Percentiles rank a stretch among this genome's conserved stretches.
phyloP scores from a whole-genome alignment of 306 rosid species.

The Prunus salicina region DNA sequence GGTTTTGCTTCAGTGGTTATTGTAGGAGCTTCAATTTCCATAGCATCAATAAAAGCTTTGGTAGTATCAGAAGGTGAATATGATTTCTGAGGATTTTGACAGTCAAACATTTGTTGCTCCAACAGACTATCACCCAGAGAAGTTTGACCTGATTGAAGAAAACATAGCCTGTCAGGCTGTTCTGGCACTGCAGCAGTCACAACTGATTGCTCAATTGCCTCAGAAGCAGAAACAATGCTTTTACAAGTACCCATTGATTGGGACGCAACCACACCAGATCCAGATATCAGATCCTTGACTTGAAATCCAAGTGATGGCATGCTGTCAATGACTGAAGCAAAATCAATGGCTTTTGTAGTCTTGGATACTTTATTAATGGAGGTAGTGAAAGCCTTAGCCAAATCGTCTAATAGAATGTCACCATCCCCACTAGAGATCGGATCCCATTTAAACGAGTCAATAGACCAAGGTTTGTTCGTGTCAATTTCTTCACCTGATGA shows the following conservation, averaged over 20 bases:
- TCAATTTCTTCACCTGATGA: constrained; percentile 46
- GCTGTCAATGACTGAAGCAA: constrained; percentile 44
- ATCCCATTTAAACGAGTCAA: constrained; percentile 69
- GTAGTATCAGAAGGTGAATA: constrained; percentile 12
- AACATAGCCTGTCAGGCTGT: constrained; percentile 26
- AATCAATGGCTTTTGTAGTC: constrained; percentile 64
- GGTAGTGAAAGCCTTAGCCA: constrained; percentile 50
- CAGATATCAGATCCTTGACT: constrained; percentile 47
- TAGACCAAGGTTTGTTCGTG: constrained; percentile 39
- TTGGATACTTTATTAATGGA: constrained; percentile 44
- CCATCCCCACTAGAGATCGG: constrained; percentile 86
- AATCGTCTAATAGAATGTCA: constrained; percentile 68
- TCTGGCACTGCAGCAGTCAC: constrained; percentile 14
- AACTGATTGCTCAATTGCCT: constrained; percentile 27
- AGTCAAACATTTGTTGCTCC: constrained; percentile 15
- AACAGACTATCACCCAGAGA: constrained; percentile 20
- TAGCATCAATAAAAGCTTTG: constrained; percentile 21
- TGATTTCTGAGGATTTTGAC: constrained; percentile 16
- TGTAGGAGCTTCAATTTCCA: constrained; percentile 19
- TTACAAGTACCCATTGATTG: constrained; percentile 19
- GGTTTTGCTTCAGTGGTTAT: constrained; percentile 21
- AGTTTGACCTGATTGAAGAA: constrained; percentile 25
- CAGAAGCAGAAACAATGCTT: constrained; percentile 16
- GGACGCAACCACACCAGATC: constrained; percentile 28
- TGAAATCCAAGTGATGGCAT: constrained; percentile 66